Percentiles rank a stretch among this genome's conserved stretches.
Conservation (phyloP, 139 green algal genomes). For the Tetraselmis striata region DNA sequence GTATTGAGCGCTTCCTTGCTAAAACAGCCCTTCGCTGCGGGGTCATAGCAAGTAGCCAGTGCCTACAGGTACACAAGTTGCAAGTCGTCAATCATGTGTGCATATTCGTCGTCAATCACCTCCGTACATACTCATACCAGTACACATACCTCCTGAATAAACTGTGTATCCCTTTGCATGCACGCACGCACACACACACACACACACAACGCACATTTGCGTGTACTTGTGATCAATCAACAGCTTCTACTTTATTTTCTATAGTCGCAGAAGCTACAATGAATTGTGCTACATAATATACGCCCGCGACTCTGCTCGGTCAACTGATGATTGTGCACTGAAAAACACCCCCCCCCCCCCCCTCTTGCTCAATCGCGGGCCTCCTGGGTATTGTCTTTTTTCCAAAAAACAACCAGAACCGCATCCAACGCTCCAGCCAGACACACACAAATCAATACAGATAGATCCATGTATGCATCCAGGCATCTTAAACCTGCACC, state of each 20-base stretch:
- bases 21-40: neutral
- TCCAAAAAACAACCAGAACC: neutral
- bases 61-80: neutral
- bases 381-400: neutral
- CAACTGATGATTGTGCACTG: no score
- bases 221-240: no score
- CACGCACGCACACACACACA: neutral
- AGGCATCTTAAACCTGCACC: conserved; percentile 10
- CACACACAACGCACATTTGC: neutral
- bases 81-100: neutral
- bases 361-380: no score
- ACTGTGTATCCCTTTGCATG: neutral
- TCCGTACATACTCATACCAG: neutral
- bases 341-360: no score
- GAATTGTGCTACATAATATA: no score
- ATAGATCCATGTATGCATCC: conserved; percentile 1
- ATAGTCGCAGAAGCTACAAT: no score
- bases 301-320: no score
- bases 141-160: conserved; percentile 21
- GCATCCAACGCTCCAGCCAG: conserved; percentile 16
- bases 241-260: no score
- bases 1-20: neutral
- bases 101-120: conserved; percentile 12
- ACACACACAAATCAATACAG: conserved; percentile 1
- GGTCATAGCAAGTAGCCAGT: neutral